Percentiles rank a stretch among this genome's conserved stretches.
Conservation (phyloP, 2,329 filamentous ascomycete genomes). For the Pseudogymnoascus sp. region DNA sequence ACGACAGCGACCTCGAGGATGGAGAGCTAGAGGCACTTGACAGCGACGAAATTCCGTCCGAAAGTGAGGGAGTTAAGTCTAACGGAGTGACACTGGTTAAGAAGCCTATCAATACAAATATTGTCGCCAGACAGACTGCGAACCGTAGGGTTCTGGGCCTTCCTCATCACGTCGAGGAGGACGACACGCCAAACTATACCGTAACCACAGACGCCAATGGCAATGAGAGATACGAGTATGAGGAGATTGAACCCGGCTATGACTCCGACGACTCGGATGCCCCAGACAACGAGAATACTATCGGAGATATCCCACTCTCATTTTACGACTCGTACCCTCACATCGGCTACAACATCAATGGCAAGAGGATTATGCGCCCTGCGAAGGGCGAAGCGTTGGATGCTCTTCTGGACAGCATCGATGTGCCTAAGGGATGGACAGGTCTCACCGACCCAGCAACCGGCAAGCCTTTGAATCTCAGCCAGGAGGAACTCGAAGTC, state of each 20-base stretch:
- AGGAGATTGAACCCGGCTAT: conserved; percentile 88
- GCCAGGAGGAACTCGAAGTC: conserved; percentile 79
- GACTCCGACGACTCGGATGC: conserved; percentile 92
- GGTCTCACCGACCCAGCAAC: conserved; percentile 90
- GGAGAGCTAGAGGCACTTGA: conserved; percentile 37
- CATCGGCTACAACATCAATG: conserved; percentile 98
- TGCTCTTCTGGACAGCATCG: conserved; percentile 89
- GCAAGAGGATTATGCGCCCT: conserved; percentile 94
- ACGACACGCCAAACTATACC: conserved; percentile 42
- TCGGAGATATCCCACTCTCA: conserved; percentile 85
- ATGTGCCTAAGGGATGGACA: conserved; percentile 95
- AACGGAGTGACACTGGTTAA: conserved; percentile 23
- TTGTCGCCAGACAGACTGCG: conserved; percentile 23
- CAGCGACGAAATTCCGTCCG: conserved; percentile 42
- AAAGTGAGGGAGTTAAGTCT: conserved; percentile 28
- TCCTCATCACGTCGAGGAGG: conserved; percentile 25
- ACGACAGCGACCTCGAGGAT: conserved; percentile 37
- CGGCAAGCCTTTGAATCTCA: conserved; percentile 84
- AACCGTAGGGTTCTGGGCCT: conserved; percentile 6
- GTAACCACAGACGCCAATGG: conserved; percentile 79
- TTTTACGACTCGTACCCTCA: conserved; percentile 98
- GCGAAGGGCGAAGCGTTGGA: conserved; percentile 91
- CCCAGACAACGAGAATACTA: conserved; percentile 74
- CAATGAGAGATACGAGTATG: conserved; percentile 81
- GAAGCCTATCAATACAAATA: conserved; percentile 18